Evolutionary conservation across 768 basidiomycete genomes (phyloP), one percentile per base, ranked within the genome.

Genomic region (Collybia sordida): DNA sequence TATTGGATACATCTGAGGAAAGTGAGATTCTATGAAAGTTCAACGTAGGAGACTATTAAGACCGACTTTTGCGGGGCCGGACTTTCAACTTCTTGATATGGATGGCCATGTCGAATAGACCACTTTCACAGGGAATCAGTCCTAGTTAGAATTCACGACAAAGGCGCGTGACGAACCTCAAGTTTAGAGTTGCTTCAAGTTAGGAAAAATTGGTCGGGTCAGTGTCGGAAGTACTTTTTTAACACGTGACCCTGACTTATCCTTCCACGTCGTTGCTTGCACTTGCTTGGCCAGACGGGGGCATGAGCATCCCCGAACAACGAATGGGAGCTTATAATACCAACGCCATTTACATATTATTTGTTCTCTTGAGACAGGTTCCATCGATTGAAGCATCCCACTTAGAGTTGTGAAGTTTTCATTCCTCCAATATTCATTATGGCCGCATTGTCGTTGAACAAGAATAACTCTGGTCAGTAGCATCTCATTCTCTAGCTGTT

Each of bases 21-120:
- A 49, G 41, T 54, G 17, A 44, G 41, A 45, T 39, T 46, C 37
- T 43, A 47, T 27, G 24, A 50, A n/a, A 21, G 6, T n/a, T n/a
- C 35, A 22, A 23, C 39, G 38, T 27, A 41, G 24, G 36, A 40
- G 17, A 44, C 3, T 7, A 31, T 38, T n/a, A 27, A 49, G 24
- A 66, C 77, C 45, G 45, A 90, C 90, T 72, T 73, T 89, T 91
- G 42, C 78, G 77, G 41, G 88, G 88, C 59, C 88, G 75, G 51
- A 92, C 90, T 69, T 87, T 90, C 65, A 92, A 79, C 53, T 84
- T 86, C 60, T 86, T 79, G 42, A 93, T 89, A 65, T 88, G 82
- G n/a, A 86, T 80, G 49, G 78, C 77, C 78, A 78, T 77, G 45
- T 18, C 50, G 53, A 22, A 31, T 23, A 39, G 42, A 24, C 14